A percentile compares a stretch with the other conserved stretches of the same genome.
Conservation (phyloP, 164 flowering plant genomes). For the Tinospora cordifolia region DNA sequence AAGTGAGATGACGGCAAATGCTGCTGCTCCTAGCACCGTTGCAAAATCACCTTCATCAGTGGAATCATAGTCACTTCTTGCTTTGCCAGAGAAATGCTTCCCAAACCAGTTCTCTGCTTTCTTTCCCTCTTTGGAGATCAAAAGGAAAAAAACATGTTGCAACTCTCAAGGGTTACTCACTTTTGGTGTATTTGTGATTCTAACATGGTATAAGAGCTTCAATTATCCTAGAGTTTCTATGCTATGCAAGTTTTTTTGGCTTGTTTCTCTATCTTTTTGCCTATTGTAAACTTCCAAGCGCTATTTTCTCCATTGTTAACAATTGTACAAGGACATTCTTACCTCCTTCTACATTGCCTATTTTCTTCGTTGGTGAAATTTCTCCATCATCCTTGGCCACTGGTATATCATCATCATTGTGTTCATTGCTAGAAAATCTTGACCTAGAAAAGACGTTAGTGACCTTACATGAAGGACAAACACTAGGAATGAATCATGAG, state of each 20-base stretch:
- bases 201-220: no score
- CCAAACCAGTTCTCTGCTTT: slow-evolving; percentile 38
- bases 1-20: slow-evolving; percentile 39
- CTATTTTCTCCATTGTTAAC: no score
- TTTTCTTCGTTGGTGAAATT: slow-evolving; percentile 9
- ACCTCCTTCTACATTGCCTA: slow-evolving; percentile 21
- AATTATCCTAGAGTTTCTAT: no score
- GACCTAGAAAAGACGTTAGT: slow-evolving; percentile 15
- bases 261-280: no score
- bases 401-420: slow-evolving; percentile 5
- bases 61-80: slow-evolving; percentile 28
- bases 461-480: not conserved
- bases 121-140: slow-evolving; percentile 18
- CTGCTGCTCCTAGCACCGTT: slow-evolving; percentile 56
- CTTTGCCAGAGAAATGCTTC: slow-evolving; percentile 35
- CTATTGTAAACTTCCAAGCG: no score
- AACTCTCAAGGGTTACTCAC: not conserved
- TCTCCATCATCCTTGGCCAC: slow-evolving; percentile 12
- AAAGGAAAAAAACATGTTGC: slow-evolving; percentile 4
- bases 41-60: slow-evolving; percentile 25
- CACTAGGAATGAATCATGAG: not conserved
- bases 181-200: not conserved
- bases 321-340: not conserved
- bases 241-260: no score
- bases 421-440: slow-evolving; percentile 26